A percentile compares a stretch with the other conserved stretches of the same genome.
Conservation (phyloP, 352 stramenopile species). For the Blastocystis sp. region DNA sequence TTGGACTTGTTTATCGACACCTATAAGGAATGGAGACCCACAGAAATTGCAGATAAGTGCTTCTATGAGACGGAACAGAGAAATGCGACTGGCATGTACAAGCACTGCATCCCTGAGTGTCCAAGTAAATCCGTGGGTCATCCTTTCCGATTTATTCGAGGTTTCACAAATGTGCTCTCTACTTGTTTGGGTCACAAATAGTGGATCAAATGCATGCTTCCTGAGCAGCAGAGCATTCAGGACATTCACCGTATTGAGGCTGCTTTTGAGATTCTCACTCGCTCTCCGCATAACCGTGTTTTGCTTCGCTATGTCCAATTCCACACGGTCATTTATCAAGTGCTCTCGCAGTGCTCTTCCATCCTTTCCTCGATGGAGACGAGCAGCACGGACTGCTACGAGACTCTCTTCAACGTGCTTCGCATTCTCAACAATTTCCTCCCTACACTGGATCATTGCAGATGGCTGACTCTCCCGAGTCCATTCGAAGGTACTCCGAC, state of each 20-base stretch:
- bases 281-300: slow-evolving; percentile 38
- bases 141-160: slow-evolving; percentile 39
- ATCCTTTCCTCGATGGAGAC: not conserved
- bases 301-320: not conserved
- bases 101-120: slow-evolving; percentile 1
- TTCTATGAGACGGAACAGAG: slow-evolving; percentile 21
- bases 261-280: slow-evolving; percentile 8
- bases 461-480: not conserved
- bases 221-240: not conserved
- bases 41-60: not conserved
- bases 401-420: not conserved
- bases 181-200: not conserved
- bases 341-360: not conserved
- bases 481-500: not conserved
- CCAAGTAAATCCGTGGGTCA: not conserved
- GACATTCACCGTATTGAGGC: slow-evolving; percentile 15
- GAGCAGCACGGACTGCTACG: not conserved
- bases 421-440: slow-evolving; percentile 29
- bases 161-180: not conserved
- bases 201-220: slow-evolving; percentile 48
- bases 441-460: not conserved
- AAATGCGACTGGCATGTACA: not conserved
- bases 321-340: not conserved
- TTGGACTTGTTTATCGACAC: slow-evolving; percentile 24
- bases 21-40: slow-evolving; percentile 52